Base-by-base conservation (phyloP, 2,329 filamentous ascomycete species). In the Penicillium italicum region DNA sequence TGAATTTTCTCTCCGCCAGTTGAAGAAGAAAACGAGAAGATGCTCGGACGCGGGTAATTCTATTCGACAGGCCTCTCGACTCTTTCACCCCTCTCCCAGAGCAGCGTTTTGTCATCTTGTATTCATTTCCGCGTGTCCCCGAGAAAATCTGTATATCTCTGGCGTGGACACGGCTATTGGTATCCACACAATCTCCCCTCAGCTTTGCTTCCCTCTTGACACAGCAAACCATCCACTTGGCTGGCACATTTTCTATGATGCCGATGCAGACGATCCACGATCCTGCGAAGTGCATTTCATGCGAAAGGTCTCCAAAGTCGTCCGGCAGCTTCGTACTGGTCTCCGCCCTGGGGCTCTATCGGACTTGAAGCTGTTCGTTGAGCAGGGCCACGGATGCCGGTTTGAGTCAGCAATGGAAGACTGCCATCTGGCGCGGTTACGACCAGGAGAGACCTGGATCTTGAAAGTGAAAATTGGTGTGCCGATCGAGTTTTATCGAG, bases 141-240 rank as follows among this genome's bases (percentile, higher is more conserved):
- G 54, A 34, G 36, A 41, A 18, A 56, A 57, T 8, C 50, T 69
- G 10, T 53, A 55, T 8, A 56, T 66, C n/a, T 59, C 64, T 34
- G 53, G 50, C 28, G 59, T 63, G 14, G 58, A 69, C 34, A 59
- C 60, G 5, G 61, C 60, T 10, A 59, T 74, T 26, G 66, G 69
- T 16, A 62, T 74, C 31, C 71, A 74, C 53, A 69, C 71, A 1
- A 63, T 74, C 30, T 69, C 70, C 12, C 67, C 70, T 3, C 63
- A 67, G 24, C 42, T 50, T 26, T 57, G 58, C 4, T 59, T 69
- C 12, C 62, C 59, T 11, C 48, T 72, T 31, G 43, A 46, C 3
- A 50, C 55, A 22, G 41, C 49, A 12, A 48, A 51, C 10, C 31
- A 49, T 12, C 58, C 62, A 33, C 48, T 53, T 30, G 69, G 70